Base-by-base conservation (phyloP, 371 early-diverging fungal species). In the Actinomucor elegans region DNA sequence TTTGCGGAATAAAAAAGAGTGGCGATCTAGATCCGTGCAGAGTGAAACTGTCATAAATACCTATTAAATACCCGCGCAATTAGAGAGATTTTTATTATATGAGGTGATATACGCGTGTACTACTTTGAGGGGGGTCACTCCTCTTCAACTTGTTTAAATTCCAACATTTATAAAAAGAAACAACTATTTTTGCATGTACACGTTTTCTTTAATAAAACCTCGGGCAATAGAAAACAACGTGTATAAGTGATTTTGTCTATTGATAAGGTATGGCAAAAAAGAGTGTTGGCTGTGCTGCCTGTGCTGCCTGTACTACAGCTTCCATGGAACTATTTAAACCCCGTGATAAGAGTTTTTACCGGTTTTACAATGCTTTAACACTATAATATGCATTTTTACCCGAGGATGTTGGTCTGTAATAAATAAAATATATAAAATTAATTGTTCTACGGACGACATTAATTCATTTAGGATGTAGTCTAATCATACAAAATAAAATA, bases 241-340 rank as follows among this genome's bases (percentile, higher is more conserved):
- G n/a, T n/a, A n/a, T n/a, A n/a, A n/a, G n/a, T n/a, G n/a, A n/a
- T n/a, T n/a, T 18, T 38, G 3, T 23, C 40, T 5, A 14, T 41
- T 26, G n/a, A 23, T 24, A 29, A 28, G 7, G 28, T 29, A 29
- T 44, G 21, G 41, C 14, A n/a, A 41, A 23, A 41, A 41, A 14
- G 23, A 20, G 38, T 18, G 9, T 38, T 20, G 23, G 24, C 8
- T 40, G 11, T 40, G 23, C 24, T 24, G 23, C 18, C 26, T 41
- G 41, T 41, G 41, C 28, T 9, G 10, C 31, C 17, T 17, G 8
- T 12, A 28, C 17, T 28, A 32, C n/a, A 11, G 46, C 33, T 46
- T 46, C 46, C 46, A 46, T 33, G 46, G 46, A 46, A 46, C 46
- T 23, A 46, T 32, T 18, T 26, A 36, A 48, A 48, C 24, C 35